Percentiles rank a stretch among this genome's conserved stretches.
Conservation (phyloP, 1,284 basidiomycete genomes). For the Pseudozyma tsukubaensis region DNA sequence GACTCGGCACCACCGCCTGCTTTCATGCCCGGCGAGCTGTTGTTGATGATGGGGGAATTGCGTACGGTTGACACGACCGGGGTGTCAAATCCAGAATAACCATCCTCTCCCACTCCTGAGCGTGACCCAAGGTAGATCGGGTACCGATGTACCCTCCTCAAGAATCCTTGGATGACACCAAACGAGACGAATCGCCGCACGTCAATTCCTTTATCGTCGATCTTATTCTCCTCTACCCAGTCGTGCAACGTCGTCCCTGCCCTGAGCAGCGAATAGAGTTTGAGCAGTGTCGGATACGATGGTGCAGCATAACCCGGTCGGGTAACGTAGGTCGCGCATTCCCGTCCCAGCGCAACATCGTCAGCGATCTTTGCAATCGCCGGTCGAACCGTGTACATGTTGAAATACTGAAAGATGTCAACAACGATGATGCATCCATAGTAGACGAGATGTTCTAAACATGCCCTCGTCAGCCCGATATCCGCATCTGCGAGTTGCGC, state of each 20-base stretch:
- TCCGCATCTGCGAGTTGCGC: slow-evolving; percentile 92
- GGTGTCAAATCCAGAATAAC: slow-evolving; percentile 15
- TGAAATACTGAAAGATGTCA: slow-evolving; percentile 92
- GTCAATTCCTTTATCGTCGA: slow-evolving; percentile 78
- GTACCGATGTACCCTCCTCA: slow-evolving; percentile 91
- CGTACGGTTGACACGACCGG: slow-evolving; percentile 32
- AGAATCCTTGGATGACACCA: slow-evolving; percentile 98
- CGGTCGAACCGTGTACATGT: slow-evolving; percentile 91
- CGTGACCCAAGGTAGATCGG: slow-evolving; percentile 79
- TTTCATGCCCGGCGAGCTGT: slow-evolving; percentile 29
- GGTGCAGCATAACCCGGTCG: slow-evolving; percentile 74
- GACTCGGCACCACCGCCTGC: too few species aligned
- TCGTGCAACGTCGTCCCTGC: slow-evolving; percentile 85
- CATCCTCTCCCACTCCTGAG: slow-evolving; percentile 7
- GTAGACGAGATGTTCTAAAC: slow-evolving; percentile 93
- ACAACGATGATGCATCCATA: slow-evolving; percentile 96
- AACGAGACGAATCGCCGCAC: slow-evolving; percentile 95
- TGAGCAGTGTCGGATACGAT: slow-evolving; percentile 74
- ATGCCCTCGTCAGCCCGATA: slow-evolving; percentile 82
- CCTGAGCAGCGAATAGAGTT: slow-evolving; percentile 86
- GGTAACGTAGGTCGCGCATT: slow-evolving; percentile 90
- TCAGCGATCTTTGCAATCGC: slow-evolving; percentile 85
- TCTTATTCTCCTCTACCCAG: slow-evolving; percentile 85
- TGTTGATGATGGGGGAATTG: slow-evolving; percentile 38
- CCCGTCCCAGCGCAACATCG: slow-evolving; percentile 82